A percentile compares a stretch with the other conserved stretches of the same genome.
Evolutionary conservation across 208 protist genomes (phyloP).

Genomic region (Vickermania ingenoplastis): DNA sequence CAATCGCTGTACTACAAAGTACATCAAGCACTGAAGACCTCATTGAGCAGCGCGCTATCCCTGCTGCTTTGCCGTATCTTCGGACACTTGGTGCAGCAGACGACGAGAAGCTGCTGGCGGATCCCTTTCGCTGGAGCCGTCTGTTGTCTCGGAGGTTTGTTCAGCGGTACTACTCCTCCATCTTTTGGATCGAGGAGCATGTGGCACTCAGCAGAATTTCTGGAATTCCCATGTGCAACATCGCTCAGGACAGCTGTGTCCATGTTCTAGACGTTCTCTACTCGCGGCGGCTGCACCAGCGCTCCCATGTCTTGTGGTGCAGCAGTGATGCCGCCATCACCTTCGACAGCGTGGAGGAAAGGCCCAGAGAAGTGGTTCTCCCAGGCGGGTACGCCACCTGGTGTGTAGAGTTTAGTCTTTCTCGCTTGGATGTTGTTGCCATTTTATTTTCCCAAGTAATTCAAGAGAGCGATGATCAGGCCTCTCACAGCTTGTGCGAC

Average conservation of each 20-base stretch:
- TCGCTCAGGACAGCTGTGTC: constrained; percentile 78
- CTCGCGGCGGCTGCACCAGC: constrained; percentile 57
- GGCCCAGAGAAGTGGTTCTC: constrained; percentile 67
- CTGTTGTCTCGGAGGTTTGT: constrained; percentile 56
- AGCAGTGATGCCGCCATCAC: constrained; percentile 48
- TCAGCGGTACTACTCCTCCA: constrained; percentile 72
- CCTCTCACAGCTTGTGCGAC: constrained; percentile 59
- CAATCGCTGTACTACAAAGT: constrained; percentile 76
- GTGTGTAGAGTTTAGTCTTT: constrained; percentile 82
- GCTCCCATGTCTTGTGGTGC: constrained; percentile 74
- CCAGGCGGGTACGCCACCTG: constrained; percentile 70
- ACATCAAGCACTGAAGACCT: constrained; percentile 37
- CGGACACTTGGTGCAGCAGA: constrained; percentile 68
- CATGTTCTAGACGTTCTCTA: constrained; percentile 81
- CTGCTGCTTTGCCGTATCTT: constrained; percentile 48
- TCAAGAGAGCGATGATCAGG: constrained; percentile 78
- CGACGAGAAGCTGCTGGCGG: constrained; percentile 73
- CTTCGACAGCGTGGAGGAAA: constrained; percentile 73
- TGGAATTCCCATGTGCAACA: constrained; percentile 80
- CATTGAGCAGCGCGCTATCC: constrained; percentile 55
- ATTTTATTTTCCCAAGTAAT: constrained; percentile 86
- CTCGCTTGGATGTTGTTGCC: constrained; percentile 78
- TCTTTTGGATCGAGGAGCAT: constrained; percentile 78
- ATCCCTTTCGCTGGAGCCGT: constrained; percentile 75
- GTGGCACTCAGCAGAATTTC: constrained; percentile 67